A percentile compares a stretch with the other conserved stretches of the same genome.
Conservation (phyloP, 164 flowering plant genomes). For the Kingdonia uniflora region DNA sequence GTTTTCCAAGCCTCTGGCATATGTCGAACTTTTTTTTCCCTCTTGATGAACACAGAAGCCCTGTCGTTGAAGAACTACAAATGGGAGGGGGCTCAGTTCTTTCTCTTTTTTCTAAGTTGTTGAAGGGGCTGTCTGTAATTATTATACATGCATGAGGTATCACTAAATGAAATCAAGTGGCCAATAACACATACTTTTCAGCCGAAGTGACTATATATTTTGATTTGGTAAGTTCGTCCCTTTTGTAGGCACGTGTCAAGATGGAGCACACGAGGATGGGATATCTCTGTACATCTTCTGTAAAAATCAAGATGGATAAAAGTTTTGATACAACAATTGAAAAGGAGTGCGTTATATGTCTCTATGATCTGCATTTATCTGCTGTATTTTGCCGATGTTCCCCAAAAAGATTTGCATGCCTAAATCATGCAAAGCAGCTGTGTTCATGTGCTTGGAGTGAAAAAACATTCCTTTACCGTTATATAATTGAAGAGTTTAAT, state of each 20-base stretch:
- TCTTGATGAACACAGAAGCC: no score
- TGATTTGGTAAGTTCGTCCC: conserved; percentile 5
- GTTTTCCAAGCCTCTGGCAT: no score
- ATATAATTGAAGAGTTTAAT: conserved; percentile 39
- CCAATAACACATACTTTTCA: not conserved
- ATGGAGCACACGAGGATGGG: conserved; percentile 38
- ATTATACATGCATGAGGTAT: no score
- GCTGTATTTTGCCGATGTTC: conserved; percentile 70
- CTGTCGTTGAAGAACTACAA: no score
- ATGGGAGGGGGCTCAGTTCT: no score
- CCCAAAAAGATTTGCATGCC: conserved; percentile 50
- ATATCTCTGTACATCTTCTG: conserved; percentile 35
- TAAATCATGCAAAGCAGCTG: conserved; percentile 53
- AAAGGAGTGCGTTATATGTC: conserved; percentile 55
- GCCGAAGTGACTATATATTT: not conserved
- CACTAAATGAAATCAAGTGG: no score
- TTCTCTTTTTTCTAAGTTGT: no score
- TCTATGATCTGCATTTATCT: conserved; percentile 58
- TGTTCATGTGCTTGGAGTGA: conserved; percentile 55
- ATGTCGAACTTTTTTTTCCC: no score
- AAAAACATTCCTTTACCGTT: conserved; percentile 42
- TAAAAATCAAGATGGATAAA: conserved; percentile 36
- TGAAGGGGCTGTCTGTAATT: no score
- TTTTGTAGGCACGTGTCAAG: conserved; percentile 35
- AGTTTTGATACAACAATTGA: conserved; percentile 34